Evolutionary conservation across 495 filamentous ascomycete genomes (phyloP).

Genomic region (Neurospora sp.): DNA sequence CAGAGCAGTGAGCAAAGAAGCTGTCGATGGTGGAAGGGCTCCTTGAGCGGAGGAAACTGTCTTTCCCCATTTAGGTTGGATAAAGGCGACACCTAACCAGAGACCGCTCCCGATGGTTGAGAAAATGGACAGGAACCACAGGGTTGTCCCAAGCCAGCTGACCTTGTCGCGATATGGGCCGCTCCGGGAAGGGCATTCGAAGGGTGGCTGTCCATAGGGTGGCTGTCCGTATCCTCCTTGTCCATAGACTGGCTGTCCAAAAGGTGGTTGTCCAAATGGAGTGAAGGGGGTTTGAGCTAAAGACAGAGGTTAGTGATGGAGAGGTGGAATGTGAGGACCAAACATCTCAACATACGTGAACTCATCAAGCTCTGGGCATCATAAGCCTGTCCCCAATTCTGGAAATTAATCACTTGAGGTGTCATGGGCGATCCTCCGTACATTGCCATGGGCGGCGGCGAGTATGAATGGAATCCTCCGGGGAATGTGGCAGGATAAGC

Average conservation of each 20-base stretch:
- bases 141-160: slow-evolving; percentile 48
- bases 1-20: slow-evolving; percentile 50
- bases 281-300: neutral
- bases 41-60: slow-evolving; percentile 33
- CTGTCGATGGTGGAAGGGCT: slow-evolving; percentile 43
- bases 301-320: neutral
- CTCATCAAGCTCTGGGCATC: neutral
- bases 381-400: neutral
- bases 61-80: slow-evolving; percentile 50
- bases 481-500: neutral
- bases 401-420: neutral
- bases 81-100: slow-evolving; percentile 48
- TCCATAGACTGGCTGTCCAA: neutral
- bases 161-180: slow-evolving; percentile 16
- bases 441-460: neutral
- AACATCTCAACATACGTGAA: neutral
- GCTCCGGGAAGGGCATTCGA: neutral
- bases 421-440: neutral
- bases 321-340: neutral
- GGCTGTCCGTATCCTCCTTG: neutral
- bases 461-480: neutral
- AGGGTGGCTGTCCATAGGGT: neutral
- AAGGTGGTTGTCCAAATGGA: neutral
- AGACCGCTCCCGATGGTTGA: slow-evolving; percentile 56
- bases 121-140: slow-evolving; percentile 53